Base-by-base conservation (phyloP, 768 basidiomycete species). In the Podaxis mareebaensis region DNA sequence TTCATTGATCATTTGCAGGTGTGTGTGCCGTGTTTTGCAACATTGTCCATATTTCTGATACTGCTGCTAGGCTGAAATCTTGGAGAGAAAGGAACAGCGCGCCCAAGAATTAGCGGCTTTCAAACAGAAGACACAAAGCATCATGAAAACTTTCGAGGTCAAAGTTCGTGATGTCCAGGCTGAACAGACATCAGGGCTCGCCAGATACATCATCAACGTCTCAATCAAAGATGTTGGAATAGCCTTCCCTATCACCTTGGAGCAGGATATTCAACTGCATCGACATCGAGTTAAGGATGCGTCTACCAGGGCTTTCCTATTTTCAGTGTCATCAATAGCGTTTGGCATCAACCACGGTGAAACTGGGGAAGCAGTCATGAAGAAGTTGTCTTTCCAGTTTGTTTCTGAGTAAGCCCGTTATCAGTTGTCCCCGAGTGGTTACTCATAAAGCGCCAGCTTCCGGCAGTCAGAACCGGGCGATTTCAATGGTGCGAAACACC, bases 1-100 rank as follows among this genome's bases (percentile, higher is more conserved):
- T 93, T 95, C 66, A 74, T 94, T 44, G 94, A 96, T 70, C 83
- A 93, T 67, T 78, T 93, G 46, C 93, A 92, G 82, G 93, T 90
- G 76, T 61, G 53, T 42, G 30, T n/a, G 17, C 4, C 11, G 52
- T 38, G 33, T 67, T 30, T 36, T 20, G 52, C 51, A 53, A 64
- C 36, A 52, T 36, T 60, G 22, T 13, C 11, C 22, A 26, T 38
- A 42, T 38, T 33, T 48, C 49, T 59, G 7, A 65, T 46, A 38
- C 4, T 65, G 22, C 39, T 66, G 68, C 51, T 66, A 94, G 88
- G 83, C 85, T 11, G 95, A 97, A 71, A 80, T 96, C 60, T 77
- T 88, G 24, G 77, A 84, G 39, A 84, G 92, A 24, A 84, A 88
- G 69, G 89, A 92, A 67, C 87, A 89, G 68, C 86, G 96, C 44